A percentile compares a stretch with the other conserved stretches of the same genome.
Evolutionary conservation across 1,284 basidiomycete species (phyloP).

Genomic region (Rhodotorula sp.): DNA sequence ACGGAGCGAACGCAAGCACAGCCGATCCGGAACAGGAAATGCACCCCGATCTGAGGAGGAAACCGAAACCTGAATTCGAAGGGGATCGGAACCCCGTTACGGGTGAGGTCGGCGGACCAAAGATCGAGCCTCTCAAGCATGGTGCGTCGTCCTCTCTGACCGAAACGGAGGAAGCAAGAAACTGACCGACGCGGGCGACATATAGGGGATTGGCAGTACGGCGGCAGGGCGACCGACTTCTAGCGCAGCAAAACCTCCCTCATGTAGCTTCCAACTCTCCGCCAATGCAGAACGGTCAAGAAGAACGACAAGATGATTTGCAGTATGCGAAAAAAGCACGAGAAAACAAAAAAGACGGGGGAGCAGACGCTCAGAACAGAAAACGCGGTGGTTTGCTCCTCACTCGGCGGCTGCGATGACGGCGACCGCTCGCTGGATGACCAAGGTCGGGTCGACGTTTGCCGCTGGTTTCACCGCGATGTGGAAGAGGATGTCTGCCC

Average conservation of each 20-base stretch:
- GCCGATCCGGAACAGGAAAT: conserved; percentile 20
- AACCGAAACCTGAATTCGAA: conserved; percentile 53
- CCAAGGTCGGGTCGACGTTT: conserved; percentile 38
- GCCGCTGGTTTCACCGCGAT: conserved; percentile 90
- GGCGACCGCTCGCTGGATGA: conserved; percentile 37
- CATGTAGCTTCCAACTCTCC: no score
- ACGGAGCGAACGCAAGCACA: conserved; percentile 17
- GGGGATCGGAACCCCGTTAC: conserved; percentile 58
- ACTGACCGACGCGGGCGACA: no score
- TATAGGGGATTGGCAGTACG: conserved; percentile 40
- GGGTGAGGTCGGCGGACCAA: conserved; percentile 59
- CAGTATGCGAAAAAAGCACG: neutral
- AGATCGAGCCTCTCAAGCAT: conserved; percentile 55
- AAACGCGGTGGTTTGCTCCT: neutral
- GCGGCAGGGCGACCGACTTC: conserved; percentile 39
- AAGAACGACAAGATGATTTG: neutral
- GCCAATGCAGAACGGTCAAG: neutral
- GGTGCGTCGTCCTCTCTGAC: conserved; percentile 14
- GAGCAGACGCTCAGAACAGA: neutral
- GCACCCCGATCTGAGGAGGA: conserved; percentile 22
- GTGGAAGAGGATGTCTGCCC: conserved; percentile 53
- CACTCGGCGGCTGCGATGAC: conserved; percentile 31
- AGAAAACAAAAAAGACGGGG: neutral
- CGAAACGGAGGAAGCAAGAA: no score
- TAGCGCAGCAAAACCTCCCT: neutral